These are phyloP conservation scores for Camelina sativa DNA, from an alignment of 345 rosid genomes.

Conservation along the genomic window DNA sequence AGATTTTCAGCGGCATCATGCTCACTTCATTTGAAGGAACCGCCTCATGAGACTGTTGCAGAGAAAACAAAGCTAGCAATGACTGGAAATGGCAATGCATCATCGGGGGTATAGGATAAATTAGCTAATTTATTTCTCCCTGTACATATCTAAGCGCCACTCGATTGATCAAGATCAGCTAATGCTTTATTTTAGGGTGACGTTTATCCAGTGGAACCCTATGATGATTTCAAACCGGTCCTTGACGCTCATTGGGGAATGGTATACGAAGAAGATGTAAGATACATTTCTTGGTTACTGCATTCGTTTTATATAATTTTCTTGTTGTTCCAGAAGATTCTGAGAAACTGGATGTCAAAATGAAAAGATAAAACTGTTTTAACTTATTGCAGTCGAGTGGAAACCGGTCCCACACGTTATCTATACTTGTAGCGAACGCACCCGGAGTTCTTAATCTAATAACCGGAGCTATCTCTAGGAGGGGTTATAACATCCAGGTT, in stretches of 20 bases:
- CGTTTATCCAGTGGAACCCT: constrained; percentile 91
- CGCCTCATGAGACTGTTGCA: constrained; percentile 37
- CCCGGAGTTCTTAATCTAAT: constrained; percentile 77
- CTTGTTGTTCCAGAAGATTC: not conserved
- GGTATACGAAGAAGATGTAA: constrained; percentile 88
- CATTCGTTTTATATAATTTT: not conserved
- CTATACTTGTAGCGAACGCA: constrained; percentile 62
- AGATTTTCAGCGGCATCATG: constrained; percentile 73
- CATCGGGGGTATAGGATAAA: constrained; percentile 52
- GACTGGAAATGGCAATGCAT: constrained; percentile 43
- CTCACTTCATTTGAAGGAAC: constrained; percentile 53
- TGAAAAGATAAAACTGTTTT: constrained; percentile 1
- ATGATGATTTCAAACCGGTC: constrained; percentile 60
- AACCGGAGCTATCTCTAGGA: constrained; percentile 74
- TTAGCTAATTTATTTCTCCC: constrained; percentile 8
- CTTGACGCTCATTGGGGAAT: constrained; percentile 99
- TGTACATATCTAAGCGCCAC: constrained; percentile 10
- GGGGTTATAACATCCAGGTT: constrained; percentile 82
- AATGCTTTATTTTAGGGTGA: constrained; percentile 67
- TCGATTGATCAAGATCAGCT: not conserved
- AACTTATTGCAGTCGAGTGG: constrained; percentile 57
- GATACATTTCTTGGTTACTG: constrained; percentile 32
- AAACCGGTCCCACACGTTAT: constrained; percentile 66
- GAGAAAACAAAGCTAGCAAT: constrained; percentile 43
- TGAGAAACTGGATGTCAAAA: constrained; percentile 15